These are phyloP conservation scores for Beauveria rudraprayagi DNA, from an alignment of 2,329 filamentous ascomycete species.

Conservation along the genomic window DNA sequence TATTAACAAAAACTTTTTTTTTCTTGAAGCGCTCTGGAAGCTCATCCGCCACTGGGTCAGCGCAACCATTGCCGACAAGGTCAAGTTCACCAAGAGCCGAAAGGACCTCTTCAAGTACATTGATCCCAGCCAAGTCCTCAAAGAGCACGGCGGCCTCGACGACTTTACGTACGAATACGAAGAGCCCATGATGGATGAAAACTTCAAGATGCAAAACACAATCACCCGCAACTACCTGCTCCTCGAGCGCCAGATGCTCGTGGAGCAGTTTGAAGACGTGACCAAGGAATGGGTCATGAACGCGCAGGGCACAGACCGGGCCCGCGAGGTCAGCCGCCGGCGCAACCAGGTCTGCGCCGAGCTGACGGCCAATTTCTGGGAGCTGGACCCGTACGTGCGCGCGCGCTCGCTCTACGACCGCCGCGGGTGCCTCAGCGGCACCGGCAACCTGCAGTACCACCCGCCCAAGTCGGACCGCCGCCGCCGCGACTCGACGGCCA, in stretches of 20 bases:
- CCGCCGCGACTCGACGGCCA: not conserved
- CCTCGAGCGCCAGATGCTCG: conserved; percentile 50
- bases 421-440: conserved; percentile 55
- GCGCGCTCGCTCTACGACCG: conserved; percentile 72
- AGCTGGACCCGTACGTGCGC: conserved; percentile 71
- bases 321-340: conserved; percentile 39
- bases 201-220: conserved; percentile 56
- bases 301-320: conserved; percentile 28
- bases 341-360: conserved; percentile 50
- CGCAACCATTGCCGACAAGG: conserved; percentile 79
- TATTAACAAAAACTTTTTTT: not conserved
- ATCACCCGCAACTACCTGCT: conserved; percentile 53
- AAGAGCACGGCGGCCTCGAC: conserved; percentile 72
- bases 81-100: conserved; percentile 73
- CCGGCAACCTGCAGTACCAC: conserved; percentile 64
- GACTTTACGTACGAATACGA: conserved; percentile 70
- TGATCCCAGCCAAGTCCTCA: conserved; percentile 55
- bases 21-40: conserved; percentile 63
- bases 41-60: conserved; percentile 88
- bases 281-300: conserved; percentile 61
- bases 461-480: conserved; percentile 19
- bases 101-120: conserved; percentile 70
- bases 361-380: conserved; percentile 71
- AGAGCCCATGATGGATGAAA: conserved; percentile 65
- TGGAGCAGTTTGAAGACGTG: conserved; percentile 60